A percentile compares a stretch with the other conserved stretches of the same genome.
phyloP scores from a whole-genome alignment of 495 filamentous ascomycete species.

The Aspergillus kassunensis region DNA sequence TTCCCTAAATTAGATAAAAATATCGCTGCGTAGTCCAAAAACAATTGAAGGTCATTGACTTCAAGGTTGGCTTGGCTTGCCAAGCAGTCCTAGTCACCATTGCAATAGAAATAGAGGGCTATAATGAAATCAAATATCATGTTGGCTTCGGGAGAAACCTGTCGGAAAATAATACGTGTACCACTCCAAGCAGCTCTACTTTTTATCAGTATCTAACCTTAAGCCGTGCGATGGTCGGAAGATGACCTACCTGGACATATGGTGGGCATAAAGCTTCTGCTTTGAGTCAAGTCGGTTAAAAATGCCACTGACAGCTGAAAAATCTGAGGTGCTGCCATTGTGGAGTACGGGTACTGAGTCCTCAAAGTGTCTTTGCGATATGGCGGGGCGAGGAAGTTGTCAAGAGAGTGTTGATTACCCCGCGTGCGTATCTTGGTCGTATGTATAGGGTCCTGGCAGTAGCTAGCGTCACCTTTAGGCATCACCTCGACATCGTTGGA shows the following conservation, averaged over 20 bases:
- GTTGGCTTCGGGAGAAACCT: constrained; percentile 37
- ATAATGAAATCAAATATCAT: constrained; percentile 22
- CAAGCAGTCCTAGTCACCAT: constrained; percentile 30
- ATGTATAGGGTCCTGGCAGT: too few species aligned
- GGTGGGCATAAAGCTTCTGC: constrained; percentile 31
- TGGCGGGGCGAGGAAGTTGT: too few species aligned
- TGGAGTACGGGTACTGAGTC: too few species aligned
- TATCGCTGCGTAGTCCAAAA: constrained; percentile 18
- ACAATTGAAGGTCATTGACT: constrained; percentile 7
- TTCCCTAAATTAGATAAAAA: constrained; percentile 19
- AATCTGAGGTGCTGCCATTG: not conserved
- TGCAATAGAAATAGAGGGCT: constrained; percentile 23
- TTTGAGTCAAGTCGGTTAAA: constrained; percentile 17
- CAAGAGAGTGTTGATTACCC: too few species aligned
- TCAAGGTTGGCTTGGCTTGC: constrained; percentile 1
- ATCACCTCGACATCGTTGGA: too few species aligned
- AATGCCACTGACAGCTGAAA: constrained; percentile 7
- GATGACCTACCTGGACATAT: constrained; percentile 15
- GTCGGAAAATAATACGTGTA: constrained; percentile 33
- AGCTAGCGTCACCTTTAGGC: too few species aligned
- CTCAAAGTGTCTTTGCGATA: too few species aligned
- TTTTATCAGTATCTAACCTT: not conserved
- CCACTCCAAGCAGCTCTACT: constrained; percentile 38
- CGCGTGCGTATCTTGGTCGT: too few species aligned
- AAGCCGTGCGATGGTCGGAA: not conserved